These are phyloP conservation scores for Bryoglossum gracile DNA, from an alignment of 495 filamentous ascomycete genomes.

Conservation along the genomic window DNA sequence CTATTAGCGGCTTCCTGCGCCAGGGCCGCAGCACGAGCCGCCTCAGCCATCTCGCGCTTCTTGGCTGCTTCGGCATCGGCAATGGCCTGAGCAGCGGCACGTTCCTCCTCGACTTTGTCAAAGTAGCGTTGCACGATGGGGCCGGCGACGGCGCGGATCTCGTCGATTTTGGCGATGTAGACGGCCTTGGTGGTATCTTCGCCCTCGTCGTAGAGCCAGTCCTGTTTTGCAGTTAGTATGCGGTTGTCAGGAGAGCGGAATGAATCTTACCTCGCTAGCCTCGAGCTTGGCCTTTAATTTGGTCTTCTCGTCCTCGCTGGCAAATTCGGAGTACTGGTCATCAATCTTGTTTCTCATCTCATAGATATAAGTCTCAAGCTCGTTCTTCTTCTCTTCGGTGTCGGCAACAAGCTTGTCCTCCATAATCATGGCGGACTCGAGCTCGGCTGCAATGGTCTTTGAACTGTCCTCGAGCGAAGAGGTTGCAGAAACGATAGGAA, in stretches of 20 bases:
- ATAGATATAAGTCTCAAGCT: constrained; percentile 96
- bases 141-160: constrained; percentile 83
- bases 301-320: constrained; percentile 86
- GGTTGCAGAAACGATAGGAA: constrained; percentile 79
- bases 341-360: constrained; percentile 91
- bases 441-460: constrained; percentile 65
- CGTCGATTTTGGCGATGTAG: constrained; percentile 91
- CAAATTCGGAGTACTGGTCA: constrained; percentile 79
- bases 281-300: constrained; percentile 75
- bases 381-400: constrained; percentile 99
- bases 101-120: constrained; percentile 88
- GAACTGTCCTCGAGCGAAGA: constrained; percentile 61
- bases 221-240: constrained; percentile 41
- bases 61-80: constrained; percentile 77
- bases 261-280: constrained; percentile 65
- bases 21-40: constrained; percentile 41
- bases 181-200: constrained; percentile 90
- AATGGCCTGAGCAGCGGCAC: constrained; percentile 63
- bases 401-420: constrained; percentile 98
- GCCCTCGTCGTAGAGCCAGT: constrained; percentile 98
- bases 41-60: constrained; percentile 68
- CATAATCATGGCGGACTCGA: constrained; percentile 86
- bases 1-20: constrained; percentile 32
- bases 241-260: not conserved
- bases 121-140: constrained; percentile 92